Evolutionary conservation across 345 rosid species (phyloP).

Genomic region (Jatropha curcas): DNA sequence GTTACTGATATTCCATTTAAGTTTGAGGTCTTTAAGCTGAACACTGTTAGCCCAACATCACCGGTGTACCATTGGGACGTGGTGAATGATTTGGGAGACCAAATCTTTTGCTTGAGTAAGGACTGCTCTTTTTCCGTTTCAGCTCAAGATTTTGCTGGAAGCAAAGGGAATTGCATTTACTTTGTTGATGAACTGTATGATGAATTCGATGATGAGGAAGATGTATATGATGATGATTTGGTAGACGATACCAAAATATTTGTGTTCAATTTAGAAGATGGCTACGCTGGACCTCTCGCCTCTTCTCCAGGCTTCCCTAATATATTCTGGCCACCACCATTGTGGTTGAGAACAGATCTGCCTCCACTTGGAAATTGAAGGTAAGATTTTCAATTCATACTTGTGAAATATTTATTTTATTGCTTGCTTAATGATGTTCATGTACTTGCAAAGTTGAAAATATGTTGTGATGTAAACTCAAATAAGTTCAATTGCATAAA

Average conservation of each 20-base stretch:
- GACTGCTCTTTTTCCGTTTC: slow-evolving; percentile 20
- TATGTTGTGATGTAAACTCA: too few species aligned
- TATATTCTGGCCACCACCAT: slow-evolving; percentile 30
- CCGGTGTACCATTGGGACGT: background rate
- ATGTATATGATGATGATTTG: background rate
- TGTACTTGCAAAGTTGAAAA: too few species aligned
- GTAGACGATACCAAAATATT: background rate
- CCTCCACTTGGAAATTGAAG: background rate
- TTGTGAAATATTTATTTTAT: too few species aligned
- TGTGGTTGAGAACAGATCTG: slow-evolving; percentile 7
- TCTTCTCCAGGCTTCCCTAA: background rate
- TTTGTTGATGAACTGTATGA: slow-evolving; percentile 13
- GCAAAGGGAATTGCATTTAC: slow-evolving; percentile 20
- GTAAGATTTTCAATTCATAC: background rate
- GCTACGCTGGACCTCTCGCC: background rate
- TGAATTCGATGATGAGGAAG: background rate
- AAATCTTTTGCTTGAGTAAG: slow-evolving; percentile 14
- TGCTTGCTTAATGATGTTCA: too few species aligned
- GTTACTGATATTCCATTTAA: background rate
- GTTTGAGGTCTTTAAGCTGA: slow-evolving; percentile 4
- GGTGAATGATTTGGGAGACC: slow-evolving; percentile 4
- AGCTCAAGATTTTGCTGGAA: slow-evolving; percentile 5
- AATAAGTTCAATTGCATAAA: too few species aligned
- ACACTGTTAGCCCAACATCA: background rate
- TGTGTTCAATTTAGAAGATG: slow-evolving; percentile 14